Percentiles rank a stretch among this genome's conserved stretches.
phyloP scores from a whole-genome alignment of 352 stramenopile species.

The Phytopythium boreale region DNA sequence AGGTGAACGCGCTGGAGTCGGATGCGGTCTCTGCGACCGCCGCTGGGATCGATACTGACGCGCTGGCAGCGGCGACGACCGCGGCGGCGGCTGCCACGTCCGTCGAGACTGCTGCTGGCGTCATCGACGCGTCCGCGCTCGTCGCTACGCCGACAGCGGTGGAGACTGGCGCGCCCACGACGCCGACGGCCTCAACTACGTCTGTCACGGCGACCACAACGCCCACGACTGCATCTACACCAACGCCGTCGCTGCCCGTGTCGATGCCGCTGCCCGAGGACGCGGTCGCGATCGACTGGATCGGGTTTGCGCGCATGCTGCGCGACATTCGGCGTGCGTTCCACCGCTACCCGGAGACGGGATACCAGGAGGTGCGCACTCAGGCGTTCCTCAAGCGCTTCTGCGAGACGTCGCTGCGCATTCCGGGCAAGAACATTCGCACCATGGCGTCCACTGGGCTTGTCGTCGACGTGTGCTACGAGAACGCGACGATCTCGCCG shows the following conservation, averaged over 20 bases:
- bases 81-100: background rate
- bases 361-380: constrained; percentile 88
- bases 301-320: constrained; percentile 67
- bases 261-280: constrained; percentile 9
- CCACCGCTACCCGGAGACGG: constrained; percentile 90
- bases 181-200: background rate
- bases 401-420: constrained; percentile 77
- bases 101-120: background rate
- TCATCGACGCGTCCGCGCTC: background rate
- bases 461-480: constrained; percentile 87
- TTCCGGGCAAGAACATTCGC: constrained; percentile 69
- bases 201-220: background rate
- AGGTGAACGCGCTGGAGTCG: background rate
- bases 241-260: background rate
- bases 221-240: background rate
- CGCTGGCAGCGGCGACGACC: background rate
- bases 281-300: constrained; percentile 44
- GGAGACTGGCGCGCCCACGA: background rate
- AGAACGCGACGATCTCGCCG: constrained; percentile 45
- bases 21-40: background rate
- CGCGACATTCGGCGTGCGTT: constrained; percentile 80
- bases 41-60: constrained; percentile 5
- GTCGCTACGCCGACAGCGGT: background rate
- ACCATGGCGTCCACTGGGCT: constrained; percentile 86
- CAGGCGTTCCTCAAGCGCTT: constrained; percentile 83